These are phyloP conservation scores for Oryza meyeriana DNA, from an alignment of 176 grass and related monocot species.

Conservation along the genomic window DNA sequence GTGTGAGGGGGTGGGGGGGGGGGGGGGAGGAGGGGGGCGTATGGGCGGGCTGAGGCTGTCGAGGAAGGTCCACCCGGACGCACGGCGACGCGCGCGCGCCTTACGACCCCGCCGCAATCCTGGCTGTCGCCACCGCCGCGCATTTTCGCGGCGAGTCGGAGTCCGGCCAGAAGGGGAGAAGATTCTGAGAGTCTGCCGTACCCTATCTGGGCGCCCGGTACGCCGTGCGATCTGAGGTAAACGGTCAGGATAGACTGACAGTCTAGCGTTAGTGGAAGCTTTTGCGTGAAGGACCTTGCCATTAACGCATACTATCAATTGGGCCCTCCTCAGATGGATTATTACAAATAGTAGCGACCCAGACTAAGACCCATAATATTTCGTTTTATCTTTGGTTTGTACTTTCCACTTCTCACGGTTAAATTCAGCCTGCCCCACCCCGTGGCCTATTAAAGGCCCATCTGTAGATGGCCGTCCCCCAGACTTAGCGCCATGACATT, in stretches of 20 bases:
- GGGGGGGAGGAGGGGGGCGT: slow-evolving; percentile 18
- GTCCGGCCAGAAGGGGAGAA: neutral
- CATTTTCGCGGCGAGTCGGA: slow-evolving; percentile 11
- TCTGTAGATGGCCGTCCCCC: no score
- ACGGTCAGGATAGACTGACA: neutral
- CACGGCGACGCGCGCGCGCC: neutral
- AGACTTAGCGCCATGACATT: no score
- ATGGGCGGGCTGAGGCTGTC: slow-evolving; percentile 25
- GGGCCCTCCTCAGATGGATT: neutral
- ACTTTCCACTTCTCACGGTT: no score
- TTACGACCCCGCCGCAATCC: neutral
- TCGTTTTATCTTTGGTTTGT: no score
- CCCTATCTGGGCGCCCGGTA: neutral
- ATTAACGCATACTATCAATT: neutral
- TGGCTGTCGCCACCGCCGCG: slow-evolving; percentile 20
- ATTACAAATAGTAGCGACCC: no score
- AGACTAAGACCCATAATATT: neutral
- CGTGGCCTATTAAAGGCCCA: neutral
- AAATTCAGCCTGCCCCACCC: neutral
- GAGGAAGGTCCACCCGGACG: slow-evolving; percentile 22
- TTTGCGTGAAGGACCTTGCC: neutral
- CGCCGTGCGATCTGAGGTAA: slow-evolving; percentile 9
- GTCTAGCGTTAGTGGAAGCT: neutral
- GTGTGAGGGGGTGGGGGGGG: neutral
- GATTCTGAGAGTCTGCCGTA: neutral